A percentile compares a stretch with the other conserved stretches of the same genome.
These are phyloP conservation scores for Paramecium caudatum DNA, from an alignment of 73 alveolate species.

Conservation along the genomic window DNA sequence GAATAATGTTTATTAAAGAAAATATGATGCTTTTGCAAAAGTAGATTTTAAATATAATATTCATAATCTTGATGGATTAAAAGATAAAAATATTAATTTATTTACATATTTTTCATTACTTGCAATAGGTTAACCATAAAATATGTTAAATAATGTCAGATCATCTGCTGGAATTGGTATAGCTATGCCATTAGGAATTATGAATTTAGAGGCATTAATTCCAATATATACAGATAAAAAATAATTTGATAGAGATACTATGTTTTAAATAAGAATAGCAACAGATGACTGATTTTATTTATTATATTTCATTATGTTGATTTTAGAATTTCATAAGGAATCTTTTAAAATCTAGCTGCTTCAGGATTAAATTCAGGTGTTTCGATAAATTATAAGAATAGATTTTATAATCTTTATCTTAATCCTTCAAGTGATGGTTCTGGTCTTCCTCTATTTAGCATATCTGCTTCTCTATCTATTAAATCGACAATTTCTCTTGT, in stretches of 20 bases:
- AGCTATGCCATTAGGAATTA: conserved; percentile 37
- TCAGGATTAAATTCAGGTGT: conserved; percentile 99
- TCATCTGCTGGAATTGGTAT: conserved; percentile 30
- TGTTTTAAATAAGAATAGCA: conserved; percentile 16
- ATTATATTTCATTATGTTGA: conserved; percentile 34
- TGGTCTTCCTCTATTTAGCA: conserved; percentile 99
- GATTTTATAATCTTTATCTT: conserved; percentile 96
- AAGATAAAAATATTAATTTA: neutral
- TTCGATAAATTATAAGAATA: conserved; percentile 97
- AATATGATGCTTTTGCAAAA: conserved; percentile 31
- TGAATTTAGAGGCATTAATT: conserved; percentile 30
- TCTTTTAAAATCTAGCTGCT: conserved; percentile 98
- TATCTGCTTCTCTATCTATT: conserved; percentile 99
- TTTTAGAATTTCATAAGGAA: conserved; percentile 93
- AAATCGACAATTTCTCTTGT: conserved; percentile 99
- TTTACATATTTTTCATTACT: neutral
- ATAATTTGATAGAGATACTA: conserved; percentile 6
- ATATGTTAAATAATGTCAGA: conserved; percentile 16
- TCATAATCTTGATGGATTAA: conserved; percentile 1
- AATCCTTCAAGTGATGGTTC: conserved; percentile 98
- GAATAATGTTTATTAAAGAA: neutral
- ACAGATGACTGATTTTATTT: conserved; percentile 40
- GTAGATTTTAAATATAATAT: conserved; percentile 25
- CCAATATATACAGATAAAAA: neutral
- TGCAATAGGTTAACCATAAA: neutral